A percentile compares a stretch with the other conserved stretches of the same genome.
Conservation (phyloP, 139 green algal genomes). For the Pseudopediastrum boryanum region DNA sequence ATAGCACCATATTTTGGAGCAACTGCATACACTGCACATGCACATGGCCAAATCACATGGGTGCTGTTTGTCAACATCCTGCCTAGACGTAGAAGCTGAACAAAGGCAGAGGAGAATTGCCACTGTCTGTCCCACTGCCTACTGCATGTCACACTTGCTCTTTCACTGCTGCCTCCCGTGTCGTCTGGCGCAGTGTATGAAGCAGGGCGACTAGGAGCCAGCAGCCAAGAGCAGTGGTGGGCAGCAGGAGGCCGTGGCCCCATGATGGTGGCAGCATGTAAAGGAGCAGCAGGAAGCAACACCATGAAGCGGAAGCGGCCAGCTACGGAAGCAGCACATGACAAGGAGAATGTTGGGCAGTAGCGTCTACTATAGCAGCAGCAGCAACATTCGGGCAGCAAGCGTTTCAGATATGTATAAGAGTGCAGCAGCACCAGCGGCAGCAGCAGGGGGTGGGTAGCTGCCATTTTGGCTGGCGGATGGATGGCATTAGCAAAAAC, state of each 20-base stretch:
- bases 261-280: constrained; percentile 10
- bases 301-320: constrained; percentile 11
- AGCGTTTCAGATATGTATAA: too few relatives aligned
- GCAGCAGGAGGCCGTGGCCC: constrained; percentile 29
- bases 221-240: constrained; percentile 35
- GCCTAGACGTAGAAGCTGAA: background rate
- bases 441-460: too few relatives aligned
- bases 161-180: background rate
- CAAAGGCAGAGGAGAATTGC: background rate
- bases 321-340: constrained; percentile 16
- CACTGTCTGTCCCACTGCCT: too few relatives aligned
- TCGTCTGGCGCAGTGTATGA: constrained; percentile 25
- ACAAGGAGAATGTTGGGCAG: constrained; percentile 37
- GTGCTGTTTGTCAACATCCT: background rate
- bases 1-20: too few relatives aligned
- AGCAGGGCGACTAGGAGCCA: constrained; percentile 19
- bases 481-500: too few relatives aligned
- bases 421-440: too few relatives aligned
- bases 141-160: background rate
- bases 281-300: background rate
- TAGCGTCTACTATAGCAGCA: too few relatives aligned
- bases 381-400: too few relatives aligned
- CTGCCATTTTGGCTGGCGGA: too few relatives aligned
- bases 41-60: background rate
- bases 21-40: background rate